phyloP scores from a whole-genome alignment of 2,329 filamentous ascomycete genomes.

The Cadophora luteo-olivacea region DNA sequence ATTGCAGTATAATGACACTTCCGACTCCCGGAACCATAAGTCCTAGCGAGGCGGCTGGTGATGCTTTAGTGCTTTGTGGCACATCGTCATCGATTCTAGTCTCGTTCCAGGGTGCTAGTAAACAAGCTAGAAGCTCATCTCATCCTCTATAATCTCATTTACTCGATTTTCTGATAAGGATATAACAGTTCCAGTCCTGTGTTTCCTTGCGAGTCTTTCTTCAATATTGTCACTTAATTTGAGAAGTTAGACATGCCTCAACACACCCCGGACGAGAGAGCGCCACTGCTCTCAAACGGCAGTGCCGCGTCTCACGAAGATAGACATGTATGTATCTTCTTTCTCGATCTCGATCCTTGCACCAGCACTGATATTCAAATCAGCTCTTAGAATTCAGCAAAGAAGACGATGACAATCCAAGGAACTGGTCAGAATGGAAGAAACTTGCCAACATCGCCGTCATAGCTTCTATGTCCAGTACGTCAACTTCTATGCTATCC shows the following conservation, averaged over 20 bases:
- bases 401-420: conserved; percentile 37
- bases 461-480: conserved; percentile 39
- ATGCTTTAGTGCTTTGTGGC: conserved; percentile 17
- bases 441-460: conserved; percentile 39
- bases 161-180: not conserved
- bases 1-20: not conserved
- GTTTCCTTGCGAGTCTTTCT: not conserved
- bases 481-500: conserved; percentile 9
- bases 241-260: conserved; percentile 9
- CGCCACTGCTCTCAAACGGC: conserved; percentile 31
- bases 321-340: conserved; percentile 17
- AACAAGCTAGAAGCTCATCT: conserved; percentile 10
- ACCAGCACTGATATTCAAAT: not conserved
- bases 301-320: conserved; percentile 16
- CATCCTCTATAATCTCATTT: not conserved
- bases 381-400: conserved; percentile 30
- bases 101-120: conserved; percentile 1
- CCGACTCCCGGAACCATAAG: not conserved
- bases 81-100: conserved; percentile 21
- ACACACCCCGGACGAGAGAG: conserved; percentile 27
- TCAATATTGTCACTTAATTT: not conserved
- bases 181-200: not conserved
- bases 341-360: not conserved
- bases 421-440: conserved; percentile 37
- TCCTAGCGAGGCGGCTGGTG: not conserved